Conservation (phyloP, 305 asterid species). For the Fraxinus greggii region DNA sequence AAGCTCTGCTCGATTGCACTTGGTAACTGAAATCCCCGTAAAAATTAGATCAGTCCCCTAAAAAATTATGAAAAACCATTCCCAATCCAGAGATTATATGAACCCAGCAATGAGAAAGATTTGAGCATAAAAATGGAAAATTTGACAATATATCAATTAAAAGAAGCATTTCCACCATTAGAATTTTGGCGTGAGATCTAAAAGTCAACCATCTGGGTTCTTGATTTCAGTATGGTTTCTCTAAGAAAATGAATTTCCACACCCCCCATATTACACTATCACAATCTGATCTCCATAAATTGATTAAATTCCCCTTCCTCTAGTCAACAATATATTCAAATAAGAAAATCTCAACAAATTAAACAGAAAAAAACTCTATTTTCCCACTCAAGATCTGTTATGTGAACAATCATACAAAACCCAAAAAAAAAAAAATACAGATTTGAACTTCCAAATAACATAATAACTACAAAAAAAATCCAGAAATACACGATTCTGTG, state of each 20-base stretch:
- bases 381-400: constrained; percentile 20
- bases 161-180: background rate
- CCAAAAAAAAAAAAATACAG: constrained; percentile 9
- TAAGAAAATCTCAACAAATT: constrained; percentile 1
- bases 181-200: constrained; percentile 25
- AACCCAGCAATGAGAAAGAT: background rate
- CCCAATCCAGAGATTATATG: background rate
- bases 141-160: background rate
- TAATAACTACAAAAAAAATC: background rate
- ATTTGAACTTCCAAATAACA: constrained; percentile 19
- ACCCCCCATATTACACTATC: background rate
- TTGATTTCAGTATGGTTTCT: background rate
- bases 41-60: constrained; percentile 1
- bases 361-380: background rate
- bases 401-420: background rate
- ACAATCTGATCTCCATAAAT: constrained; percentile 7
- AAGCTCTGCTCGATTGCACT: constrained; percentile 66
- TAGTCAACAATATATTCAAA: constrained; percentile 9
- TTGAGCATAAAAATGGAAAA: constrained; percentile 4
- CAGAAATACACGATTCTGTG: background rate
- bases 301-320: background rate
- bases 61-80: background rate
- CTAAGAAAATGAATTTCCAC: constrained; percentile 12
- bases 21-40: constrained; percentile 51
- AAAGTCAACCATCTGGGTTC: constrained; percentile 21